Conservation (phyloP, 345 rosid genomes). For the Aurinia saxatilis region DNA sequence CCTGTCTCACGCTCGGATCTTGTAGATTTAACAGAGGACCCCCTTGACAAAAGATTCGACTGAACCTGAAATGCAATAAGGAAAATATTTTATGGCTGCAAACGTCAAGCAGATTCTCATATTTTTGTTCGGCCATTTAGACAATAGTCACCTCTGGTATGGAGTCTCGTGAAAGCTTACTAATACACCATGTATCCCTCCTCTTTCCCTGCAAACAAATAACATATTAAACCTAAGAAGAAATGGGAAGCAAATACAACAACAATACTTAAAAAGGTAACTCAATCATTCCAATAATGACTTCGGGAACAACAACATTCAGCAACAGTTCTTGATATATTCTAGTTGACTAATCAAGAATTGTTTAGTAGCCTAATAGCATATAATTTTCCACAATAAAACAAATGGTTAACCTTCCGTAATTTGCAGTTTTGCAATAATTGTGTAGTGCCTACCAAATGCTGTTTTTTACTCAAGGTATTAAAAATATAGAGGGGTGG, state of each 20-base stretch:
- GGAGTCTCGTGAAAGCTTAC: slow-evolving; percentile 50
- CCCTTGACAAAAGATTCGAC: slow-evolving; percentile 35
- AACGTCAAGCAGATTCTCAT: not conserved
- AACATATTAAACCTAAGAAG: slow-evolving; percentile 16
- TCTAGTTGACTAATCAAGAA: slow-evolving; percentile 5
- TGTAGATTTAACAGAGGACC: slow-evolving; percentile 39
- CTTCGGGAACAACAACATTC: not conserved
- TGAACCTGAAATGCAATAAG: slow-evolving; percentile 36
- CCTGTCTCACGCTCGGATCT: slow-evolving; percentile 43
- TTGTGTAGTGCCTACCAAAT: not conserved
- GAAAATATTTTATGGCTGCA: slow-evolving; percentile 8
- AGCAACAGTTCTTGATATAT: not conserved
- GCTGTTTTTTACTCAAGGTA: not conserved
- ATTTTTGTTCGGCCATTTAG: not conserved
- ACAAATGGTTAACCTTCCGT: not conserved
- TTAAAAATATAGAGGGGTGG: not conserved
- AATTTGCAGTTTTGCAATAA: not conserved
- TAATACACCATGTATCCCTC: slow-evolving; percentile 90
- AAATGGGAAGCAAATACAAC: not conserved
- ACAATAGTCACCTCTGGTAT: slow-evolving; percentile 24
- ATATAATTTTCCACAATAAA: not conserved
- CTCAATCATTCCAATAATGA: slow-evolving; percentile 3
- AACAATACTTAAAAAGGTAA: not conserved
- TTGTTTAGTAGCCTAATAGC: not conserved
- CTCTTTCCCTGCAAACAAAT: slow-evolving; percentile 55